phyloP scores from a whole-genome alignment of 345 rosid species.

The Arabidopsis arenosa region DNA sequence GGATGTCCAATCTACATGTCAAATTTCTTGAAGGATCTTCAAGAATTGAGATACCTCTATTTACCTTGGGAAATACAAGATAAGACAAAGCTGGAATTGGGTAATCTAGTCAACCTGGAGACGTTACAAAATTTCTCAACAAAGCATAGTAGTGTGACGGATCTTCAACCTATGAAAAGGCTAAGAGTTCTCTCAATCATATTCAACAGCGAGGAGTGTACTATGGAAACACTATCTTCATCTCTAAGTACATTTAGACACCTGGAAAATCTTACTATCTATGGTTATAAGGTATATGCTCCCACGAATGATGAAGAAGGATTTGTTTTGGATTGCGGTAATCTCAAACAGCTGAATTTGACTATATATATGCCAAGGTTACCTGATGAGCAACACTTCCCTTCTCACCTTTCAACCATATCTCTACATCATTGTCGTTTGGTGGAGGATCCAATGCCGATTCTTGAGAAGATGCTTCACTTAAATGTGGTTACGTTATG shows the following conservation, averaged over 20 bases:
- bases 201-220: background rate
- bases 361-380: background rate
- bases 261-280: background rate
- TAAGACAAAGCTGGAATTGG: conserved; percentile 9
- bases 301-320: background rate
- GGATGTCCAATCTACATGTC: background rate
- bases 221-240: background rate
- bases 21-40: conserved; percentile 26
- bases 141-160: background rate
- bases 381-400: conserved; percentile 41
- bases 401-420: conserved; percentile 42
- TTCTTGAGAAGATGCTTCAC: conserved; percentile 48
- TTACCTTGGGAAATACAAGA: background rate
- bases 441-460: conserved; percentile 49
- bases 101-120: conserved; percentile 24
- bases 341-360: conserved; percentile 12
- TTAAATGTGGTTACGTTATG: conserved; percentile 19
- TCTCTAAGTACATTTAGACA: conserved; percentile 16
- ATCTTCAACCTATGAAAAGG: conserved; percentile 3
- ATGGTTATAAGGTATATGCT: background rate
- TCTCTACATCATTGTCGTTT: conserved; percentile 20
- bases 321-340: conserved; percentile 2
- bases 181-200: background rate
- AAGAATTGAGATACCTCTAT: conserved; percentile 13
- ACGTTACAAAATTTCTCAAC: background rate